A percentile compares a stretch with the other conserved stretches of the same genome.
Conservation (phyloP, 257 asterid species). For the Penstemon davidsonii region DNA sequence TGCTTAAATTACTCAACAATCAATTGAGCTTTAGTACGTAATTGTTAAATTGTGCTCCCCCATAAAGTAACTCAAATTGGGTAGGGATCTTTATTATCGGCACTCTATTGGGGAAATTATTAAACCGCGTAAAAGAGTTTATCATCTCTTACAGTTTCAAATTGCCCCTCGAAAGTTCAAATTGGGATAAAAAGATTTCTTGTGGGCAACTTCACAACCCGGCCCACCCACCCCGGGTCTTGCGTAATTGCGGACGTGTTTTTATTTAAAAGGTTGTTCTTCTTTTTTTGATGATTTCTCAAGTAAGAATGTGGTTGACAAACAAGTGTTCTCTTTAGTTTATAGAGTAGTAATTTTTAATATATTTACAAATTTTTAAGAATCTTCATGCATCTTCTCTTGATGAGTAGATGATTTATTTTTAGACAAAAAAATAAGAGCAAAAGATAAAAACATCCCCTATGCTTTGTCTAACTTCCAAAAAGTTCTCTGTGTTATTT, state of each 20-base stretch:
- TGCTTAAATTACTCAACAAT: slow-evolving; percentile 14
- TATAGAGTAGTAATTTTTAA: no score
- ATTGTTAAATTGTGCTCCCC: slow-evolving; percentile 17
- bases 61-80: slow-evolving; percentile 20
- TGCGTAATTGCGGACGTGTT: slow-evolving; percentile 6
- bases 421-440: neutral
- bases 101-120: neutral
- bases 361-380: no score
- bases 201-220: slow-evolving; percentile 14
- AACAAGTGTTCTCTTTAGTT: neutral
- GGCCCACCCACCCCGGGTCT: neutral
- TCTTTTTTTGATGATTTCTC: neutral
- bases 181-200: neutral
- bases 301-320: slow-evolving; percentile 8
- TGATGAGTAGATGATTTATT: neutral
- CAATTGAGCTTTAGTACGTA: slow-evolving; percentile 11
- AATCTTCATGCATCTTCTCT: no score
- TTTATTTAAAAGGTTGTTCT: neutral
- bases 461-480: no score
- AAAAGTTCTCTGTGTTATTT: no score
- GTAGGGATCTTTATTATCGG: neutral
- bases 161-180: neutral
- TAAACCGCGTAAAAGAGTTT: slow-evolving; percentile 26
- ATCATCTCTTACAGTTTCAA: neutral
- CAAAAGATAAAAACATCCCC: no score